Base-by-base conservation (phyloP, 495 filamentous ascomycete species). In the Hypoxylon cercidicola region DNA sequence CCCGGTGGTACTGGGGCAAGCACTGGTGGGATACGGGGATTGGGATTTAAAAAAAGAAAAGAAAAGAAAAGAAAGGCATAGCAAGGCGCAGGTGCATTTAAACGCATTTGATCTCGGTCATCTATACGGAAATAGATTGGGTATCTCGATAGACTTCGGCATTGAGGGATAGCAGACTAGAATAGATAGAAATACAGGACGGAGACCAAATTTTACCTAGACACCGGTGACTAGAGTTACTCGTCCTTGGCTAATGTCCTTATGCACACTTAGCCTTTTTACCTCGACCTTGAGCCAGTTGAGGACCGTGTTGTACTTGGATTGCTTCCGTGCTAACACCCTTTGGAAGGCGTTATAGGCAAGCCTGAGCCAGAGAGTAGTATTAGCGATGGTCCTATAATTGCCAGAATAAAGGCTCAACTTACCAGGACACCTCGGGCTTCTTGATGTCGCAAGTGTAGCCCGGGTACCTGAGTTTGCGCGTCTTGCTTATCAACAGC, bases 1-100 rank as follows among this genome's bases (percentile, higher is more conserved):
- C 85, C 60, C 71, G 84, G 50, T 80, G 77, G 63, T 80, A 81
- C 60, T 72, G 65, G 25, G 86, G 84, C 28, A 72, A 74, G 25
- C 74, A 76, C 25, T 92, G 86, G 82, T 92, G 89, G 90, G 81
- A 87, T 56, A 86, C 77, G 49, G 89, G 90, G 3, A 49, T 88
- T 2, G 60, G 77, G 10, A 21, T 84, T 25, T 84, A 64, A 76
- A 32, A 10, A 32, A 1, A 7, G 8, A 1, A 11, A 1, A 64
- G 75, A 32, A 10, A 32, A 1, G 30, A 11, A 1, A 11, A 1
- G 30, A 1, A 46, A 0, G 18, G 35, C n/a, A 35, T n/a, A 15
- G 41, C 20, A 16, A 1, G 37, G 52, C 37, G 30, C 18, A 47
- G 30, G 49, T 34, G 19, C 28, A 51, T 46, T 51, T 28, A 45